Evolutionary conservation across 1,139 yeast species (phyloP).

Genomic region (Geotrichum klebahnii): DNA sequence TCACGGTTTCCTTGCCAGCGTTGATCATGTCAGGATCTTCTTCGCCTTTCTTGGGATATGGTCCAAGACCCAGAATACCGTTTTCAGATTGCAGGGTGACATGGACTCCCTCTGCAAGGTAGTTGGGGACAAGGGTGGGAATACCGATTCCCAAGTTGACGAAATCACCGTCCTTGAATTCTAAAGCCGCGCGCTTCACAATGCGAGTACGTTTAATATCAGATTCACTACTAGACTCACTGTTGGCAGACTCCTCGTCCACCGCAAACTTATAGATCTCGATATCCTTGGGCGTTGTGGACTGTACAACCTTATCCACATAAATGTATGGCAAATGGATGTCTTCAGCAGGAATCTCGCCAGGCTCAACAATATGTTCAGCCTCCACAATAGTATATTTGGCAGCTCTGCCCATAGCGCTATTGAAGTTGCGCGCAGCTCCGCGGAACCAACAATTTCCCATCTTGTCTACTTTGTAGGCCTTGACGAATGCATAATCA

Average conservation of each 20-base stretch:
- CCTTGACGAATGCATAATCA: slow-evolving; percentile 49
- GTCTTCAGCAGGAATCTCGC: slow-evolving; percentile 46
- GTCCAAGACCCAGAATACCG: slow-evolving; percentile 50
- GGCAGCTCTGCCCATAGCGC: slow-evolving; percentile 48
- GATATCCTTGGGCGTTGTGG: slow-evolving; percentile 45
- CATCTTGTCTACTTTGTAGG: slow-evolving; percentile 46
- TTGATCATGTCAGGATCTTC: slow-evolving; percentile 50
- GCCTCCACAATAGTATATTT: slow-evolving; percentile 50
- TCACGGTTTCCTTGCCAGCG: slow-evolving; percentile 53
- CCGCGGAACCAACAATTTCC: slow-evolving; percentile 51
- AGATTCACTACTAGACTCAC: slow-evolving; percentile 21
- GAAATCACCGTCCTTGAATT: slow-evolving; percentile 44
- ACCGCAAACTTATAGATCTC: slow-evolving; percentile 39
- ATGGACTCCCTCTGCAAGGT: slow-evolving; percentile 40
- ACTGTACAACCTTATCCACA: slow-evolving; percentile 44
- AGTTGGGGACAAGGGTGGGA: slow-evolving; percentile 50
- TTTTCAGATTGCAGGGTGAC: slow-evolving; percentile 50
- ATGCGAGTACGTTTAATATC: slow-evolving; percentile 39
- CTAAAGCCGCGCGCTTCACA: slow-evolving; percentile 47
- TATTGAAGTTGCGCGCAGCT: slow-evolving; percentile 48
- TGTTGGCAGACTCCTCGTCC: slow-evolving; percentile 9
- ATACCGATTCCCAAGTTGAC: slow-evolving; percentile 51
- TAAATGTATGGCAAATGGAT: slow-evolving; percentile 49
- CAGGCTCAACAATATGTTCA: slow-evolving; percentile 49
- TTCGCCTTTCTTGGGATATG: slow-evolving; percentile 45